Base-by-base conservation (phyloP, 202 grass and related monocot genomes). In the Thinopyrum obtusiflorum region DNA sequence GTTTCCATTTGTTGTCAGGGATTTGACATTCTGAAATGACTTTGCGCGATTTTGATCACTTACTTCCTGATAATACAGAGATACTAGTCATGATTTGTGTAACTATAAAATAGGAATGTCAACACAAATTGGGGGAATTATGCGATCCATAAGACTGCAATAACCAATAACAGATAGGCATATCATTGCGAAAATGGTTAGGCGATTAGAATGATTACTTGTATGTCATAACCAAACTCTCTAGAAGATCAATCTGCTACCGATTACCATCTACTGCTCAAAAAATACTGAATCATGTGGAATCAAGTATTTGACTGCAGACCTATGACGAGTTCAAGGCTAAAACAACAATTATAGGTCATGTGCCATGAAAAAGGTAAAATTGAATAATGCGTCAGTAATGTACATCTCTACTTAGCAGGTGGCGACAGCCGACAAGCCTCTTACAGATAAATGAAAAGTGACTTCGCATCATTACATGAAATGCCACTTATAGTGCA, bases 1-100 rank as follows among this genome's bases (percentile, higher is more conserved):
- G 63, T 87, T 96, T 82, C 86, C 89, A 63, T 94, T 92, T 81
- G 93, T 83, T 75, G 90, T 96, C 37, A 98, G 86, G 31, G 82
- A 78, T 87, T 98, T 95, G 21, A 92, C 96, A 89, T 96, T 93
- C 88, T 94, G 82, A 73, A 95, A 98, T 76, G 90, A 61, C 81
- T 90, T 88, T 39, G 85, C 87, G 67, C 62, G 85, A 18, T 85
- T 70, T 94, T 89, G 72, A 27, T 75, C 88, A 87, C 84, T 90
- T 75, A 94, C 74, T 91, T 98, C 91, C 93, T 93, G 84, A 63
- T 76, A 68, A 29, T 4, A 80, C 11, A 80, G 40, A 80, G 51
- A 61, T 4, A 29, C 10, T 2, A 18, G 33, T 40, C 51, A 77
- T 63, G 12, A 61, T 47, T 14, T n/a, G 47, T 32, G 11, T 33